Evolutionary conservation across 2,329 filamentous ascomycete genomes (phyloP), one percentile per base, ranked within the genome.

Genomic region (Penicillium sp.): DNA sequence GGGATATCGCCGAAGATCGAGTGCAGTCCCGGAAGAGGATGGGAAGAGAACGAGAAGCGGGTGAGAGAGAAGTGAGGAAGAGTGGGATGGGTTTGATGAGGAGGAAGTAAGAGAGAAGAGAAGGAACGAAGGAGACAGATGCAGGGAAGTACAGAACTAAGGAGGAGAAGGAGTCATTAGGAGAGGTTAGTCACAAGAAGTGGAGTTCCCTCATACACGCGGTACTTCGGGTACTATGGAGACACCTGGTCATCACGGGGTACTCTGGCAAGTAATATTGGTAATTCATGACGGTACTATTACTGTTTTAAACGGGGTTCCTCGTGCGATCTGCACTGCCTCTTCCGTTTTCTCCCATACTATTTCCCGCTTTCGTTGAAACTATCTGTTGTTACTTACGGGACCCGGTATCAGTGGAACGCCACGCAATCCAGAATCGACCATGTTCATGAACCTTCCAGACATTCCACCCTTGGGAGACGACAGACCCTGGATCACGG

Each of bases 391-490:
- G 50, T 46, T 31, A 33, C 43, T 11, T 46, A 53, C 50, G 19
- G 37, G 31, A 21, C 42, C 42, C 21, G 26, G 43, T 46, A 53
- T 35, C 29, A n/a, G 21, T 35, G 19, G 19, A 35, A 52, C 50
- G 50, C 52, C 53, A 65, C 55, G 60, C 53, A 59, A 60, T 64
- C 35, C 53, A 47, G 35, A 39, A 43, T 33, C 37, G 54, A 48
- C 54, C 43, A 63, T 55, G 54, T 65, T 66, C 65, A 64, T 66
- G 65, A 67, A 68, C 58, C 63, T 67, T 68, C 66, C 57, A 68
- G 63, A 62, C 66, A 66, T 67, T 67, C 66, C 62, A 31, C 33
- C 23, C 21, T 26, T 26, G 23, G 19, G 23, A 29, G 48, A 23
- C 11, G 33, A 29, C 19, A 50, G 61, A 56, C 57, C 62, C 57